These are phyloP conservation scores for Ustilago shanxiensis DNA, from an alignment of 1,284 basidiomycete genomes.

Conservation along the genomic window DNA sequence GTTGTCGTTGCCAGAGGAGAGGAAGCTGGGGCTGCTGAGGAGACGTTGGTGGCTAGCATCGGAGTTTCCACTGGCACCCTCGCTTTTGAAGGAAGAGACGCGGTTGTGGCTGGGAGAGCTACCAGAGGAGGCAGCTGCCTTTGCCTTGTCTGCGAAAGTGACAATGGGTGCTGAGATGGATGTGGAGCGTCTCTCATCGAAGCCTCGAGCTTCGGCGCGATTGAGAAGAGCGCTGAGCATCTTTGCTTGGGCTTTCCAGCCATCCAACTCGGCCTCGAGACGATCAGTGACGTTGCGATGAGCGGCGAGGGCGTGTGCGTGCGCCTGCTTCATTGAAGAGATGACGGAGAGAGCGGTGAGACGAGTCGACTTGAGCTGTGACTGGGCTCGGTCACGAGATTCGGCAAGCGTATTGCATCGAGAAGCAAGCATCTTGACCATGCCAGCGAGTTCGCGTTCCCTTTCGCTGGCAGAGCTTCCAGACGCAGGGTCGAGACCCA, in stretches of 20 bases:
- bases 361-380: slow-evolving; percentile 59
- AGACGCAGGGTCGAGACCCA: slow-evolving; percentile 52
- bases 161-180: slow-evolving; percentile 23
- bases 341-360: slow-evolving; percentile 65
- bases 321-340: slow-evolving; percentile 60
- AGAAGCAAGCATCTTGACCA: slow-evolving; percentile 54
- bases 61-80: slow-evolving; percentile 10
- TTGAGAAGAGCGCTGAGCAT: slow-evolving; percentile 65
- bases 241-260: slow-evolving; percentile 63
- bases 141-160: slow-evolving; percentile 38
- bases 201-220: slow-evolving; percentile 52
- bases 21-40: slow-evolving; percentile 42
- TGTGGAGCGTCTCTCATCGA: slow-evolving; percentile 46
- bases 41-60: slow-evolving; percentile 26
- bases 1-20: slow-evolving; percentile 21
- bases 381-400: slow-evolving; percentile 37
- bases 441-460: slow-evolving; percentile 50
- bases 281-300: slow-evolving; percentile 59
- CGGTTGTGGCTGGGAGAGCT: slow-evolving; percentile 31
- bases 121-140: slow-evolving; percentile 31
- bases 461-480: slow-evolving; percentile 33
- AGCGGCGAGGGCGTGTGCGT: slow-evolving; percentile 58
- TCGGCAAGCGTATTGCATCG: slow-evolving; percentile 40
- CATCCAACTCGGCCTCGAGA: slow-evolving; percentile 66
- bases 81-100: slow-evolving; percentile 32